Evolutionary conservation across 345 rosid genomes (phyloP).

Genomic region (Syzygium grande): DNA sequence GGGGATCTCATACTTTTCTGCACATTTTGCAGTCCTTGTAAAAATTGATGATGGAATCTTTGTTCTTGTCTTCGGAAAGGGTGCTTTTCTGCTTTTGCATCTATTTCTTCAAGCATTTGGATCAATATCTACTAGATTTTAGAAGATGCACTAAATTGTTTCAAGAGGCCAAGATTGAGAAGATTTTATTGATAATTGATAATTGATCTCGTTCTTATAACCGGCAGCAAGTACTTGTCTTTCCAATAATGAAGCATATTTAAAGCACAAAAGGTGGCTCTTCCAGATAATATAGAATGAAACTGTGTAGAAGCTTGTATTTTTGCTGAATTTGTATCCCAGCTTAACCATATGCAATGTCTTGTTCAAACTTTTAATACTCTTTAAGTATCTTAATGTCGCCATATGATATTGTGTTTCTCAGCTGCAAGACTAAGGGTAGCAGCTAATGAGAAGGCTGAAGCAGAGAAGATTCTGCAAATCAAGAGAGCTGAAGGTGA

Average conservation of each 20-base stretch:
- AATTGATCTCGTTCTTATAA: not conserved
- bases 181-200: not conserved
- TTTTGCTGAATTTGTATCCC: not conserved
- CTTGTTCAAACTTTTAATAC: not conserved
- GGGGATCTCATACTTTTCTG: not conserved
- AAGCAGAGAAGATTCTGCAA: slow-evolving; percentile 18
- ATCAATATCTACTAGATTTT: not conserved
- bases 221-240: not conserved
- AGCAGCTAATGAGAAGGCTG: slow-evolving; percentile 21
- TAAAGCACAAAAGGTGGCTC: not conserved
- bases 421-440: slow-evolving; percentile 18
- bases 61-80: not conserved
- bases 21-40: not conserved
- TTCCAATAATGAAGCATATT: not conserved
- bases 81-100: not conserved
- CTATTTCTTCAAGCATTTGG: not conserved
- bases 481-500: slow-evolving; percentile 24
- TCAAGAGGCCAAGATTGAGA: not conserved
- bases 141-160: not conserved
- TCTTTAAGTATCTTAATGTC: not conserved
- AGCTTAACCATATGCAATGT: not conserved
- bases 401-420: not conserved
- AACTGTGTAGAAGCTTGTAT: not conserved
- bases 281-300: not conserved
- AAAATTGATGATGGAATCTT: not conserved